Evolutionary conservation across 164 flowering plant species (phyloP).

Genomic region (Vitis rotundifolia): DNA sequence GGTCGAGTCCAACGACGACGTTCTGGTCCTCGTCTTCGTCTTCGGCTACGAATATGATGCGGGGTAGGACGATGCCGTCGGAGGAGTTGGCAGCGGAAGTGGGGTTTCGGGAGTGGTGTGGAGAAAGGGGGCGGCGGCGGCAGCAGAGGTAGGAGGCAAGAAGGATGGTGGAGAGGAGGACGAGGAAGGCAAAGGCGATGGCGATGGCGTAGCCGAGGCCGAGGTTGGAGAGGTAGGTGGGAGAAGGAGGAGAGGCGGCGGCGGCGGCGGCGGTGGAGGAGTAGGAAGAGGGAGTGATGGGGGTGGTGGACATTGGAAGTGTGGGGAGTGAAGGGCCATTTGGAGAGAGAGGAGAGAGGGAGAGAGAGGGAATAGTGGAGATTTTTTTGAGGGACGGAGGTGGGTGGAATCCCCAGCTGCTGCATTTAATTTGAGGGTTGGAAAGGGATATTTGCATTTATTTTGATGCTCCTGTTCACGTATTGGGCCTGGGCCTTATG

Average conservation of each 20-base stretch:
- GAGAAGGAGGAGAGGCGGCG: conserved; percentile 3
- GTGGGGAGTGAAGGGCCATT: conserved; percentile 18
- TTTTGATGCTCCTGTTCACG: background rate
- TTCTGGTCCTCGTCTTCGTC: conserved; percentile 29
- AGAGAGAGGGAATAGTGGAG: background rate
- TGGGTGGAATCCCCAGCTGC: conserved; percentile 30
- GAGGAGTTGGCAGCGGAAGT: background rate
- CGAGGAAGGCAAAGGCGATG: conserved; percentile 55
- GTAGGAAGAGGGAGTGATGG: conserved; percentile 8
- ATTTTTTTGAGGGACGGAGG: conserved; percentile 12
- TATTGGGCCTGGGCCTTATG: no score
- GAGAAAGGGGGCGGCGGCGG: conserved; percentile 16
- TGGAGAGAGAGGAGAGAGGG: conserved; percentile 11
- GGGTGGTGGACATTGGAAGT: conserved; percentile 7
- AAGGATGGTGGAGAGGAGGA: conserved; percentile 57
- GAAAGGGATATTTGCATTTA: conserved; percentile 19
- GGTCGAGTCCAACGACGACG: conserved; percentile 39
- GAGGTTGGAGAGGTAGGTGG: conserved; percentile 29
- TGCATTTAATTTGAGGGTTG: conserved; percentile 30
- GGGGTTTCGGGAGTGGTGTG: background rate
- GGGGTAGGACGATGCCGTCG: conserved; percentile 37
- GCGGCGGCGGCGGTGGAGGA: conserved; percentile 6
- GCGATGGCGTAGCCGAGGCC: conserved; percentile 65
- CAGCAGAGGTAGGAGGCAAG: conserved; percentile 61
- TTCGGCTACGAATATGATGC: conserved; percentile 48